These are phyloP conservation scores for Sporisorium exsertum DNA, from an alignment of 1,284 basidiomycete species.

Conservation along the genomic window DNA sequence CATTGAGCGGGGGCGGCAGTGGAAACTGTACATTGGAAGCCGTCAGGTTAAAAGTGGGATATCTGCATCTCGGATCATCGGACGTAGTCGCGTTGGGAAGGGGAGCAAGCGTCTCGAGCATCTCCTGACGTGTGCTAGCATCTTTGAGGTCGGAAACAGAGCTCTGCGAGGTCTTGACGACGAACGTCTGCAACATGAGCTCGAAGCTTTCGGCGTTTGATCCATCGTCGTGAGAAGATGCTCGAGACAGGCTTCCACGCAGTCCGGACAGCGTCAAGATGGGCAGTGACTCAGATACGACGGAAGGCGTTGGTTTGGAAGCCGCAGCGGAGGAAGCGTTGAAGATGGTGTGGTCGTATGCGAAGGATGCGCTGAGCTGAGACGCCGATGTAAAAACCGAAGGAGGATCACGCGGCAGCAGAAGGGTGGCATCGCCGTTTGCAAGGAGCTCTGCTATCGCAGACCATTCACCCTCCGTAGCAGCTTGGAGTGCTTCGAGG, in stretches of 20 bases:
- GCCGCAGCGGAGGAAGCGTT: neutral
- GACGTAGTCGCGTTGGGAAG: constrained; percentile 70
- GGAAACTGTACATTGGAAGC: constrained; percentile 75
- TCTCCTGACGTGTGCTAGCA: constrained; percentile 72
- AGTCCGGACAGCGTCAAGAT: constrained; percentile 82
- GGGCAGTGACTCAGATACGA: neutral
- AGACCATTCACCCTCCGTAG: constrained; percentile 80
- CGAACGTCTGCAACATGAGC: constrained; percentile 19
- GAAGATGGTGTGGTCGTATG: constrained; percentile 78
- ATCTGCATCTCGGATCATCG: constrained; percentile 29
- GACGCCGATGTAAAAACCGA: constrained; percentile 64
- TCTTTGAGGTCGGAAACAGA: constrained; percentile 72
- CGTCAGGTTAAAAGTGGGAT: constrained; percentile 14
- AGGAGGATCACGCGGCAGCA: constrained; percentile 78
- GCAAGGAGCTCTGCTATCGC: constrained; percentile 77
- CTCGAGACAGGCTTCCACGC: constrained; percentile 74
- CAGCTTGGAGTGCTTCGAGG: constrained; percentile 81
- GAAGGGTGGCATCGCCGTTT: constrained; percentile 79
- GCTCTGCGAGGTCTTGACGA: constrained; percentile 10
- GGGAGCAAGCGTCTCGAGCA: constrained; percentile 70
- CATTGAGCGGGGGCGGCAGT: constrained; percentile 75
- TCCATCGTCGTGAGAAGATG: constrained; percentile 31
- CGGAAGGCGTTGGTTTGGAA: neutral
- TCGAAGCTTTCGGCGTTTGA: neutral
- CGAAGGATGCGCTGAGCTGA: constrained; percentile 53